A percentile compares a stretch with the other conserved stretches of the same genome.
These are phyloP conservation scores for Trichosporon ovoides DNA, from an alignment of 1,284 basidiomycete species.

Conservation along the genomic window DNA sequence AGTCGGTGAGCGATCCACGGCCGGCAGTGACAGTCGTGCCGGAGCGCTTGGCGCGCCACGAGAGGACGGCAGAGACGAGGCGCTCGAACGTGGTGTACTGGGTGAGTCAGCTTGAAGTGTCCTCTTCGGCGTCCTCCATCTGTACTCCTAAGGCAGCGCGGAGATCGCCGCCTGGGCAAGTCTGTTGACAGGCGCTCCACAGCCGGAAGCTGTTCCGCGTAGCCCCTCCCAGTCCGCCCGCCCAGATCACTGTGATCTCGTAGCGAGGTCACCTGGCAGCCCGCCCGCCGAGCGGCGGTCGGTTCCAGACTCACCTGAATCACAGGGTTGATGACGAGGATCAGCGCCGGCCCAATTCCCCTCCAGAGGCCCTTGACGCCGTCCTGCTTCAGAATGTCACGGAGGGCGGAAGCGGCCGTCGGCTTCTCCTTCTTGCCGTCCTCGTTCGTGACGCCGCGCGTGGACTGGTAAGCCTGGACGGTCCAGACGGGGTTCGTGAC, in stretches of 20 bases:
- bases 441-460: conserved; percentile 47
- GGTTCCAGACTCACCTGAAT: conserved; percentile 53
- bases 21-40: conserved; percentile 50
- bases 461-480: conserved; percentile 85
- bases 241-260: too few relatives aligned
- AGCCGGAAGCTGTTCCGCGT: too few relatives aligned
- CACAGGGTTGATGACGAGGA: conserved; percentile 92
- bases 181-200: too few relatives aligned
- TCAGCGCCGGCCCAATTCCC: conserved; percentile 89
- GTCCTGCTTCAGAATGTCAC: conserved; percentile 68
- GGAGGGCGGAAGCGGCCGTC: conserved; percentile 63
- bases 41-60: conserved; percentile 37
- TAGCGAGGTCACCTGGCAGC: too few relatives aligned
- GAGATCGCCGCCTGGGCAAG: too few relatives aligned
- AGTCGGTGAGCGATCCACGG: conserved; percentile 59
- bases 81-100: conserved; percentile 78
- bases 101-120: too few relatives aligned
- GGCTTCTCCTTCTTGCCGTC: conserved; percentile 51
- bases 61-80: conserved; percentile 50
- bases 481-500: conserved; percentile 95
- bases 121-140: too few relatives aligned
- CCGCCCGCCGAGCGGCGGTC: too few relatives aligned
- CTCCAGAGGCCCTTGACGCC: conserved; percentile 82
- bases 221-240: too few relatives aligned
- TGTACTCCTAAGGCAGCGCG: too few relatives aligned